These are phyloP conservation scores for Euphorbia pulcherrima DNA, from an alignment of 345 rosid species.

Conservation along the genomic window DNA sequence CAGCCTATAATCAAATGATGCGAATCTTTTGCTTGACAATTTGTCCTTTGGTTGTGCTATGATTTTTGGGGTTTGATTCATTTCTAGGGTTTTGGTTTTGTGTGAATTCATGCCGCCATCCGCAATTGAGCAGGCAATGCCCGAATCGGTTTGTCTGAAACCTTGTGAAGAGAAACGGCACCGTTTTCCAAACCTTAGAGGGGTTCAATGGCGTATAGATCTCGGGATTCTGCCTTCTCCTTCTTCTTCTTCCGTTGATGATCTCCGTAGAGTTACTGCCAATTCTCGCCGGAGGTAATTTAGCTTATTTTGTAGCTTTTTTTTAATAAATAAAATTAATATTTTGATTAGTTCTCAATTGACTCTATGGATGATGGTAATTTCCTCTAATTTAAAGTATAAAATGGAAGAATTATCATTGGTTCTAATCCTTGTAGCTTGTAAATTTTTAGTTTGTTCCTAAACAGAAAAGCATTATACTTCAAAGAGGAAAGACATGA, in stretches of 20 bases:
- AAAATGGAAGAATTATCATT: not conserved
- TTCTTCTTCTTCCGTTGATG: constrained; percentile 53
- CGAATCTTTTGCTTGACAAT: not conserved
- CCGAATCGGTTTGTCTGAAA: constrained; percentile 13
- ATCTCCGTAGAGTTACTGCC: constrained; percentile 79
- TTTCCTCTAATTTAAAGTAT: not conserved
- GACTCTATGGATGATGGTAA: not conserved
- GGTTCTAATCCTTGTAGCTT: not conserved
- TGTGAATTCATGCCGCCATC: constrained; percentile 9
- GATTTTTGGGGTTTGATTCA: not conserved
- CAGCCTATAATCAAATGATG: not conserved
- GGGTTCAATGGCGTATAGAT: constrained; percentile 84
- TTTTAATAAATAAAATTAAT: too few species aligned
- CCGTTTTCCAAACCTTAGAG: constrained; percentile 46
- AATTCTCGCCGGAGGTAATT: constrained; percentile 77
- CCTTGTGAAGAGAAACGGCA: constrained; percentile 15
- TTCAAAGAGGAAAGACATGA: not conserved
- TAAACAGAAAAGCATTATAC: not conserved
- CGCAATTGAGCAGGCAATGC: constrained; percentile 16
- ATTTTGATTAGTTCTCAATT: not conserved
- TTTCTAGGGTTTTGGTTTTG: constrained; percentile 5
- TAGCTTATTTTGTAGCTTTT: not conserved
- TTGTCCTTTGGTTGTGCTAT: not conserved
- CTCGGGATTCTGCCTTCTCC: constrained; percentile 69
- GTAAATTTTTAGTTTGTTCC: not conserved